phyloP scores from a whole-genome alignment of 305 asterid species.

The Plantago coronopus region DNA sequence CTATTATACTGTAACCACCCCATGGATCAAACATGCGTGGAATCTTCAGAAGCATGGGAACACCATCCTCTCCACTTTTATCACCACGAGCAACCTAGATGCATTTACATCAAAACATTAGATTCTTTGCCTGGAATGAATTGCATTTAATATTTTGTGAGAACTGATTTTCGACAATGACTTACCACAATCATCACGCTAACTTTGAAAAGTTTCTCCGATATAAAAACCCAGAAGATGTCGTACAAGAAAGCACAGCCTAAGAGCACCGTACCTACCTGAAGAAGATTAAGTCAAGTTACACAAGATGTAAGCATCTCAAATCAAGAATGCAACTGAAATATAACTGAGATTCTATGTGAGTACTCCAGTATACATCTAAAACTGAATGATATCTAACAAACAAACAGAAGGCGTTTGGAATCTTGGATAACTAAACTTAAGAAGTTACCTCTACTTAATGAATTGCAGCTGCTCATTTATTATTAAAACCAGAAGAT shows the following conservation, averaged over 20 bases:
- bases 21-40: slow-evolving; percentile 97
- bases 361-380: no score
- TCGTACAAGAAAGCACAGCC: slow-evolving; percentile 89
- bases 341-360: no score
- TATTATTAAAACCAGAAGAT: no score
- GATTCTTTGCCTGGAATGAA: slow-evolving; percentile 15
- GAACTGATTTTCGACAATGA: slow-evolving; percentile 24
- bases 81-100: slow-evolving; percentile 93
- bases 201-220: slow-evolving; percentile 75
- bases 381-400: no score
- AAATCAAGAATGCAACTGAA: no score
- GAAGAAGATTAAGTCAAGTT: slow-evolving; percentile 21
- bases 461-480: no score
- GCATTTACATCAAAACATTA: slow-evolving; percentile 14
- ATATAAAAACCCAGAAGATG: slow-evolving; percentile 92
- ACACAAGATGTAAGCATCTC: not conserved
- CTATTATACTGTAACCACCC: slow-evolving; percentile 97
- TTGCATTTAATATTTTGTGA: not conserved
- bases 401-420: no score
- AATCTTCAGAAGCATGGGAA: slow-evolving; percentile 91
- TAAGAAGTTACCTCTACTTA: no score
- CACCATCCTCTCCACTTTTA: slow-evolving; percentile 89
- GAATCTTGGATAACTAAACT: no score
- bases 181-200: slow-evolving; percentile 98
- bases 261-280: slow-evolving; percentile 89